Conservation (phyloP, 176 grass and related monocot species). For the Aechmea fasciata region DNA sequence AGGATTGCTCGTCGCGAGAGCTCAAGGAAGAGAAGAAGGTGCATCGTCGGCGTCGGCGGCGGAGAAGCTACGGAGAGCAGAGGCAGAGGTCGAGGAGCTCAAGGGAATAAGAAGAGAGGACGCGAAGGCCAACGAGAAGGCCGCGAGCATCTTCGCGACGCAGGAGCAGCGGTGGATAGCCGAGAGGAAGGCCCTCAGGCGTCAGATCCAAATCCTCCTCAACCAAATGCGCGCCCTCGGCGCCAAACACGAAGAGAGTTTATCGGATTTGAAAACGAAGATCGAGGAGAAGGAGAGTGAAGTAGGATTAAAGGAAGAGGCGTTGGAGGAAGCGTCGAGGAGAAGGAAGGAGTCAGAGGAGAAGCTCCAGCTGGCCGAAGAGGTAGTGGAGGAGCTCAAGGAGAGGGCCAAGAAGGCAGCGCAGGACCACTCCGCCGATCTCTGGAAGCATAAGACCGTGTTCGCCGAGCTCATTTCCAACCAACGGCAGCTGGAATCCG, state of each 20-base stretch:
- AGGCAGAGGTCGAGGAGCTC: slow-evolving; percentile 35
- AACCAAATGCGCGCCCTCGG: slow-evolving; percentile 33
- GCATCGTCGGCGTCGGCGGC: slow-evolving; percentile 5
- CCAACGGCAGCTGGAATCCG: slow-evolving; percentile 55
- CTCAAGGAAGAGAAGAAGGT: background rate
- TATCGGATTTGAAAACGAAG: slow-evolving; percentile 25
- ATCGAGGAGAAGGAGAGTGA: slow-evolving; percentile 35
- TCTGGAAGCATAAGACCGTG: slow-evolving; percentile 63
- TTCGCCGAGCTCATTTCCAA: slow-evolving; percentile 56
- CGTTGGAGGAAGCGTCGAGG: slow-evolving; percentile 33
- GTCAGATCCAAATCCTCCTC: slow-evolving; percentile 56
- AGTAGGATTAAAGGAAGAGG: slow-evolving; percentile 29
- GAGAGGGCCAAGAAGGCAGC: slow-evolving; percentile 31
- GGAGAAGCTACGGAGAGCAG: slow-evolving; percentile 31
- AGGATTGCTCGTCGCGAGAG: slow-evolving; percentile 24
- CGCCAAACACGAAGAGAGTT: slow-evolving; percentile 32
- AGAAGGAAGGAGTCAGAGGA: slow-evolving; percentile 31
- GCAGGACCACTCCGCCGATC: slow-evolving; percentile 37
- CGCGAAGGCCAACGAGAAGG: slow-evolving; percentile 78
- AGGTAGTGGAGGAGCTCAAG: slow-evolving; percentile 19
- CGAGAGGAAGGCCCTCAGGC: slow-evolving; percentile 40
- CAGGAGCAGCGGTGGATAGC: slow-evolving; percentile 69
- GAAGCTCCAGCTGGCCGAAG: slow-evolving; percentile 27
- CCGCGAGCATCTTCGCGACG: slow-evolving; percentile 57
- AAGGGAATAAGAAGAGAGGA: slow-evolving; percentile 44